A percentile compares a stretch with the other conserved stretches of the same genome.
phyloP scores from a whole-genome alignment of 805 yeast genomes.

The Barnettozyma californica region DNA sequence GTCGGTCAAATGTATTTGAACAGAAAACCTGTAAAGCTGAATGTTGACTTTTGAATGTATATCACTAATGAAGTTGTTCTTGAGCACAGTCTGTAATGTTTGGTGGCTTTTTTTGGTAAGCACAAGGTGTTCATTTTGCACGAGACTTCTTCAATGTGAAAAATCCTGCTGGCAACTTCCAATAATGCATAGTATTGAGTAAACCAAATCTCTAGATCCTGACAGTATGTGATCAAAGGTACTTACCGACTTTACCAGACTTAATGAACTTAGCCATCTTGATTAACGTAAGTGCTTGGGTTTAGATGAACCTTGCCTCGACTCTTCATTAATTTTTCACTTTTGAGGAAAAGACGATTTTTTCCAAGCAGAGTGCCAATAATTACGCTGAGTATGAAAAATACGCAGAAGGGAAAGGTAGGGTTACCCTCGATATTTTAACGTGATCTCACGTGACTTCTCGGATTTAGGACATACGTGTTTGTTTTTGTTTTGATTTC shows the following conservation, averaged over 20 bases:
- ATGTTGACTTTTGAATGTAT: no score
- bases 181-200: neutral
- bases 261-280: conserved; percentile 98
- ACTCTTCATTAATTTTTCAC: conserved; percentile 8
- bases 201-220: neutral
- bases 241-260: conserved; percentile 93
- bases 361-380: conserved; percentile 4
- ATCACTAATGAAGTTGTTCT: neutral
- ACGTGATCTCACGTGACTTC: neutral
- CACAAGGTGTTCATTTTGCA: neutral
- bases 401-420: neutral
- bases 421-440: neutral
- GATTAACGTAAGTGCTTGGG: conserved; percentile 6
- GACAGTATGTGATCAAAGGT: conserved; percentile 13
- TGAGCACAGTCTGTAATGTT: neutral
- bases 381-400: conserved; percentile 1
- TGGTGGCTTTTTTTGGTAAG: neutral
- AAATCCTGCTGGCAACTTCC: neutral
- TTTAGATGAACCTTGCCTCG: conserved; percentile 1
- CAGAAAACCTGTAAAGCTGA: neutral
- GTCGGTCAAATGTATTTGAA: neutral
- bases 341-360: conserved; percentile 1
- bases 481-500: conserved; percentile 8
- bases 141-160: neutral
- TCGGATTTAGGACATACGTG: neutral